Conservation (phyloP, 305 asterid species). For the Solanum hybrid region DNA sequence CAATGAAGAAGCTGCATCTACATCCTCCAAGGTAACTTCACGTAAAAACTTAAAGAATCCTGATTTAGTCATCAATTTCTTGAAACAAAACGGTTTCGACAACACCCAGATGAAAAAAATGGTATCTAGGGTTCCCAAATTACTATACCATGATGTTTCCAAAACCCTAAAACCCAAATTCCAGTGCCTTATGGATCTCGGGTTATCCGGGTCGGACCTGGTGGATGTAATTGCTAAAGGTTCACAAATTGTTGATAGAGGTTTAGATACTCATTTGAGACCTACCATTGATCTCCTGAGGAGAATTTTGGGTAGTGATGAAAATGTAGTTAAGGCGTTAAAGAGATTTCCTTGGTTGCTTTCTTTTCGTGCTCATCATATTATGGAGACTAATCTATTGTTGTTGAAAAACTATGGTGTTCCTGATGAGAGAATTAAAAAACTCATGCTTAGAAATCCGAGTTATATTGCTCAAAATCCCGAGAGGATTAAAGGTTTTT, state of each 20-base stretch:
- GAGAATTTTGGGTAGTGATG: not conserved
- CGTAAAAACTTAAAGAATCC: not conserved
- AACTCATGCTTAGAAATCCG: not conserved
- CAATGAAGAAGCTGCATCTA: not conserved
- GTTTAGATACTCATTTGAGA: not conserved
- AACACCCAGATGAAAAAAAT: not conserved
- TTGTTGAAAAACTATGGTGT: not conserved
- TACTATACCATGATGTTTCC: not conserved
- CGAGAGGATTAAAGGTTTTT: not conserved
- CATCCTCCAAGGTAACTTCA: not conserved
- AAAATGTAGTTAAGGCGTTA: not conserved
- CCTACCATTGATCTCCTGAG: not conserved
- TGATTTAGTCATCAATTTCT: not conserved
- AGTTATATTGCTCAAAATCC: not conserved
- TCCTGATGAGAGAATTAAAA: not conserved
- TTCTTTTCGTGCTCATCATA: not conserved
- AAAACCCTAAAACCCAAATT: not conserved
- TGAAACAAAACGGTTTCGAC: not conserved
- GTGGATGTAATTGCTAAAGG: not conserved
- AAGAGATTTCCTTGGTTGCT: not conserved
- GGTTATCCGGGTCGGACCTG: slow-evolving; percentile 5
- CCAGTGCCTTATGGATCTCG: slow-evolving; percentile 3
- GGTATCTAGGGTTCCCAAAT: not conserved
- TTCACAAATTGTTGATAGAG: not conserved
- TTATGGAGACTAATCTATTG: not conserved